Base-by-base conservation (phyloP, 305 asterid species). In the Fraxinus angustifolia region DNA sequence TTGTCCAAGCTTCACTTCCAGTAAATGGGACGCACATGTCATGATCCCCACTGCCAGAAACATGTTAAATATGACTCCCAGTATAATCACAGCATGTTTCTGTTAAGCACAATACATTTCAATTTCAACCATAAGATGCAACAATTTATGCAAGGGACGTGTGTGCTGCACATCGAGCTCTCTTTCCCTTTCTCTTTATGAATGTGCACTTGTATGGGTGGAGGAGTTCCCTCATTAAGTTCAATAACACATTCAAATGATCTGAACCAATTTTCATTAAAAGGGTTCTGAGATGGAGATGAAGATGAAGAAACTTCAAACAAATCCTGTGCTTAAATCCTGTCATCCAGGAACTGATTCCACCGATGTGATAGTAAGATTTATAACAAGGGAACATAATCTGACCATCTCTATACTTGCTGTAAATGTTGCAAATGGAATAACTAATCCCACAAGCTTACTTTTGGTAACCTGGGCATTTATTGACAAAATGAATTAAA, bases 21-120 rank as follows among this genome's bases (percentile, higher is more conserved):
- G 93, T 94, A 73, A 34, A 94, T 3, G 98, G 98, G 12, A 94
- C 97, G 82, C 98, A 94, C 97, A 94, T 90, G 84, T 93, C 98
- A 83, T 94, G 98, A 88, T 94, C 98, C 17, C 98, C 97, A 34
- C 97, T 94, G 93, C 79, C 19, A 84, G 6, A 58, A 80, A 48
- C 23, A 58, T 42, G 58, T 17, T 76, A 8, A 73, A 34, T 19
- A 78, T n/a, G 16, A 75, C 7, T 19, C 35, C 6, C 72, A 65
- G 10, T 8, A 42, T 40, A 75, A 26, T 45, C 67, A 26, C 38
- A 21, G 1, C 5, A 11, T 65, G 72, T 26, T 65, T 65, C 72
- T 8, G 30, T 65, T 16, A 65, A 65, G 72, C 16, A 65, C 31
- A 65, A 26, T 65, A 65, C 34, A 65, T 26, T 26, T 23, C 34